Percentiles rank a stretch among this genome's conserved stretches.
phyloP scores from a whole-genome alignment of 495 filamentous ascomycete genomes.

The Amorphotheca resinae region DNA sequence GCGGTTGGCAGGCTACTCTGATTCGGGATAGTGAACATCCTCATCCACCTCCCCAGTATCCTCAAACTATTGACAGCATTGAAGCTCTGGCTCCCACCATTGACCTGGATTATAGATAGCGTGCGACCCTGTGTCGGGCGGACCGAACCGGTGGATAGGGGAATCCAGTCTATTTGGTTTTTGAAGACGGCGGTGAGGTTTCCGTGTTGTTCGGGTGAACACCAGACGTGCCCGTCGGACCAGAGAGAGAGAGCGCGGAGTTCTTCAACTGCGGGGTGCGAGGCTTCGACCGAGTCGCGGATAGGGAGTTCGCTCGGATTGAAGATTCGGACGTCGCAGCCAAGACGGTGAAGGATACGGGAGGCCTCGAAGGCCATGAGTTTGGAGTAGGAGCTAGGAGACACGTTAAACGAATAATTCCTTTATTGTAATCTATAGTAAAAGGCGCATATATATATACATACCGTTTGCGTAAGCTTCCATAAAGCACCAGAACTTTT shows the following conservation, averaged over 20 bases:
- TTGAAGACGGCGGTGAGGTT: conserved; percentile 63
- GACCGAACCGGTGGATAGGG: conserved; percentile 46
- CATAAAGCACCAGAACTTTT: conserved; percentile 51
- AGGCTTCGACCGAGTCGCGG: conserved; percentile 47
- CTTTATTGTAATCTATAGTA: background rate
- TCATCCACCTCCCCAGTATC: conserved; percentile 63
- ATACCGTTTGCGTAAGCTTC: conserved; percentile 41
- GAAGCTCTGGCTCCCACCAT: conserved; percentile 57
- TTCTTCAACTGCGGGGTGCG: conserved; percentile 52
- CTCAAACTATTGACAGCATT: conserved; percentile 63
- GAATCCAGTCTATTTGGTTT: conserved; percentile 69
- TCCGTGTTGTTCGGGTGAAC: conserved; percentile 59
- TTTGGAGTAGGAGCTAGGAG: conserved; percentile 42
- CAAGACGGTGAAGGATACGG: conserved; percentile 50
- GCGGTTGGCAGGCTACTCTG: conserved; percentile 54
- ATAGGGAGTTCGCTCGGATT: conserved; percentile 48
- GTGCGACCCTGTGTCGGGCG: conserved; percentile 60
- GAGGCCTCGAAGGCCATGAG: conserved; percentile 49
- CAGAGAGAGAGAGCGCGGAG: conserved; percentile 48
- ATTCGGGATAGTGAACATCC: conserved; percentile 64
- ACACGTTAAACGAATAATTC: too few relatives aligned
- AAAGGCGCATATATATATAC: background rate
- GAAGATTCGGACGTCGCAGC: conserved; percentile 57
- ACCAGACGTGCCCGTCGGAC: conserved; percentile 63
- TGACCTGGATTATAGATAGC: conserved; percentile 51